Evolutionary conservation across 202 grass and related monocot species (phyloP).

Genomic region (Digitaria exilis): DNA sequence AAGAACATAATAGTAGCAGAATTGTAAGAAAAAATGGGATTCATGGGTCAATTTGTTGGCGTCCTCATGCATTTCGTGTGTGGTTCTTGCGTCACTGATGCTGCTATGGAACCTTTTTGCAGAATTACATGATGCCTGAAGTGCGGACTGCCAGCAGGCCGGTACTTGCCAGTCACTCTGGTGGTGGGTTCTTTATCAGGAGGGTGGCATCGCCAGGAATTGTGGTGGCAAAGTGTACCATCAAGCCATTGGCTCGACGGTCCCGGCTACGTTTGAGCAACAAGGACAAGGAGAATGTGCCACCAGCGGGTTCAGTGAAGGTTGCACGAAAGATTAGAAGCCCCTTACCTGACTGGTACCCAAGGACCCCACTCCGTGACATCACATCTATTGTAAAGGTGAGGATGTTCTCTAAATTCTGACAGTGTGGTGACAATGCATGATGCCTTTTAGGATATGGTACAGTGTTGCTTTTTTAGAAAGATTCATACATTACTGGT

Average conservation of each 20-base stretch:
- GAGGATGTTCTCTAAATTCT: constrained; percentile 4
- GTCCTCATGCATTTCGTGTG: background rate
- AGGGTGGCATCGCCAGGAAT: constrained; percentile 28
- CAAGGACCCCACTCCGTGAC: constrained; percentile 74
- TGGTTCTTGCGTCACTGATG: constrained; percentile 4
- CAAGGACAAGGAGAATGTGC: constrained; percentile 57
- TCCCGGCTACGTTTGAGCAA: background rate
- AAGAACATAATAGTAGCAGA: background rate
- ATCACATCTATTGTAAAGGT: constrained; percentile 68
- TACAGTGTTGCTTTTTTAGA: background rate
- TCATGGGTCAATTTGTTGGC: background rate
- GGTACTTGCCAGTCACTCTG: constrained; percentile 21
- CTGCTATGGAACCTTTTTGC: background rate
- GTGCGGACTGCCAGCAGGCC: constrained; percentile 25
- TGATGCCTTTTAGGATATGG: background rate
- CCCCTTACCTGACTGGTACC: constrained; percentile 80
- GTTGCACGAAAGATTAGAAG: constrained; percentile 43
- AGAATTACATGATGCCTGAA: constrained; percentile 39
- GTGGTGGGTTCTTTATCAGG: constrained; percentile 50
- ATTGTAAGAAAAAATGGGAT: background rate
- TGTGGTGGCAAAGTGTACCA: background rate
- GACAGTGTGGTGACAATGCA: background rate
- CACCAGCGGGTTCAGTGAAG: constrained; percentile 33
- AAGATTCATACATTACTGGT: background rate
- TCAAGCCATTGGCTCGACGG: constrained; percentile 29